phyloP scores from a whole-genome alignment of 2,329 filamentous ascomycete species.

The Epichloe glyceriae region DNA sequence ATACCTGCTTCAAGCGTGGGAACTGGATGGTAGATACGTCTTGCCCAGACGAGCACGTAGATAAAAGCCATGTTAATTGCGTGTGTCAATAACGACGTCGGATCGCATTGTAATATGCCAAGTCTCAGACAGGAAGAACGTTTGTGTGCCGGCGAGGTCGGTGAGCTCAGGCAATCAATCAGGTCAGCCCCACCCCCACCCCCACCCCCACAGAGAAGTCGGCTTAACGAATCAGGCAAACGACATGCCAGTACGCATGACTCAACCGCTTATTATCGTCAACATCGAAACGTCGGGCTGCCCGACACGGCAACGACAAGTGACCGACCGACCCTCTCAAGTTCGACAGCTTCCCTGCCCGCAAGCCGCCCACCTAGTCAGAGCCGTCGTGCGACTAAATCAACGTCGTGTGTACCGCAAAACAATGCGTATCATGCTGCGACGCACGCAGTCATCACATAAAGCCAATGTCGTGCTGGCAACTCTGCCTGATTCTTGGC shows the following conservation, averaged over 20 bases:
- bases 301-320: neutral
- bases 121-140: neutral
- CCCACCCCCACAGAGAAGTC: conserved; percentile 1
- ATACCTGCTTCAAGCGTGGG: too few species aligned
- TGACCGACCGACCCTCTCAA: too few species aligned
- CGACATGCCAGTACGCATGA: neutral
- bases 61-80: neutral
- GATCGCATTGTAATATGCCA: neutral
- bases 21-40: too few species aligned
- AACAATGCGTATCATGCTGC: neutral
- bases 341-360: neutral
- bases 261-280: neutral
- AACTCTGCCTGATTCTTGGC: too few species aligned
- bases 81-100: neutral
- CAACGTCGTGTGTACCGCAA: neutral
- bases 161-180: neutral
- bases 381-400: neutral
- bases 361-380: neutral
- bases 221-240: neutral
- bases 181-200: conserved; percentile 1
- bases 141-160: neutral
- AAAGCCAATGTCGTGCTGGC: neutral
- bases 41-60: too few species aligned
- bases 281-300: neutral
- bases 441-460: neutral